Base-by-base conservation (phyloP, 2,329 filamentous ascomycete genomes). In the Fusarium sp. region DNA sequence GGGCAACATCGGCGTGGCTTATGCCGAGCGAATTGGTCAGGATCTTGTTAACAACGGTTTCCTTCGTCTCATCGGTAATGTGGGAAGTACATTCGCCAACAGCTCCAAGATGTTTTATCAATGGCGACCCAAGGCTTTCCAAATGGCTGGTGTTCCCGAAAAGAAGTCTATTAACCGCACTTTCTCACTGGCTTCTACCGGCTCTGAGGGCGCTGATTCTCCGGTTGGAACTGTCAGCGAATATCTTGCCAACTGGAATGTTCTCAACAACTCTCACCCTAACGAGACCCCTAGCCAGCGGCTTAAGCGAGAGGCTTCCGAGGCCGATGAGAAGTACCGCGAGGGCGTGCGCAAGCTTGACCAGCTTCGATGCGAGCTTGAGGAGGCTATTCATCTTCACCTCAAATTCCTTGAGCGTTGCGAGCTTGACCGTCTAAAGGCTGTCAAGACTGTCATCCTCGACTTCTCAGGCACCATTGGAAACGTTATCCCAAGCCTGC, bases 81-180 rank as follows among this genome's bases (percentile, higher is more conserved):
- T 99, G 61, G 96, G 96, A 69, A 98, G 90, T 84, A 94, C 93
- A 3, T 99, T 99, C 81, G 95, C 96, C 77, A 99, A 99, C 84
- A 98, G 95, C 87, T 98, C 95, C 74, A 94, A 93, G 83, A 93
- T 98, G 91, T 96, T 94, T 81, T 99, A 99, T 82, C 96, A 99
- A 82, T 99, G 96, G 96, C 92, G 94, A 62, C 90, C 95, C 13
- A 97, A 94, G 84, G 92, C 94, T 10, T 99, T 98, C 85, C 92
- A 97, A 80, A 82, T 96, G 64, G 92, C 94, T 32, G 96, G 95
- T 28, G 87, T 98, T 60, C 95, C 94, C 1, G 96, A 98, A 82
- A 98, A 94, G 88, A 97, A 95, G 86, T 82, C 90, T 4, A 81
- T 96, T 56, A 88, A 89, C 74, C 90, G 95, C 68, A 93, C 94